phyloP scores from a whole-genome alignment of 2,329 filamentous ascomycete genomes.

The Trichoderma asperellum region DNA sequence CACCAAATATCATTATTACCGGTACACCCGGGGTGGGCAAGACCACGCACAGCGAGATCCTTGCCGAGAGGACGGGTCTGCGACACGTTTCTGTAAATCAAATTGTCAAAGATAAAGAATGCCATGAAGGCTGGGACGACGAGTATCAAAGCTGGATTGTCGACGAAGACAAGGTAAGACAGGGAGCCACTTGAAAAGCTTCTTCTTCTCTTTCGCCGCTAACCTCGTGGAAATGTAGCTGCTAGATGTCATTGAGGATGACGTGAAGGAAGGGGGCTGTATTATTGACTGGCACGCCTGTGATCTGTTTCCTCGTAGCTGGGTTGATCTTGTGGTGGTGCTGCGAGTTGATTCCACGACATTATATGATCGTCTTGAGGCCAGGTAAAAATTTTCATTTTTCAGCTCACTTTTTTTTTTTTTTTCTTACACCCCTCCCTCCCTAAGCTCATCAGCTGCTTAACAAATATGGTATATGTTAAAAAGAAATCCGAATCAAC shows the following conservation, averaged over 20 bases:
- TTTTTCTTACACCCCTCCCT: not conserved
- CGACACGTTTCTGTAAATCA: conserved; percentile 88
- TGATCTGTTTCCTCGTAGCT: conserved; percentile 88
- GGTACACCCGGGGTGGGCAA: conserved; percentile 96
- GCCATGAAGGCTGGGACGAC: conserved; percentile 86
- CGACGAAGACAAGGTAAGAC: conserved; percentile 86
- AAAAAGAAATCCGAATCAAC: not conserved
- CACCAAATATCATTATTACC: conserved; percentile 91
- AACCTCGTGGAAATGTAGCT: conserved; percentile 54
- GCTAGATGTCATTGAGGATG: conserved; percentile 85
- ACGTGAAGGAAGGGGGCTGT: conserved; percentile 76
- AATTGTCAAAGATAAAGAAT: conserved; percentile 84
- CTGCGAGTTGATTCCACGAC: conserved; percentile 77
- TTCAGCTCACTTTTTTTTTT: not conserved
- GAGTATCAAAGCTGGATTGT: conserved; percentile 88
- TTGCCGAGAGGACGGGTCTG: conserved; percentile 76
- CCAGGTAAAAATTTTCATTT: conserved; percentile 57
- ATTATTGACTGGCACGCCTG: conserved; percentile 99
- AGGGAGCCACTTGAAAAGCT: not conserved
- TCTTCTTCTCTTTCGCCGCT: not conserved
- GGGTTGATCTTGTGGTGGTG: conserved; percentile 95
- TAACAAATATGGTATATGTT: not conserved
- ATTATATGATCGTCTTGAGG: conserved; percentile 81
- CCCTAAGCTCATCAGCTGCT: not conserved
- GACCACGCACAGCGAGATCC: conserved; percentile 83